Evolutionary conservation across 2,329 filamentous ascomycete species (phyloP), one percentile per base, ranked within the genome.

Genomic region (Geosmithia morbida): DNA sequence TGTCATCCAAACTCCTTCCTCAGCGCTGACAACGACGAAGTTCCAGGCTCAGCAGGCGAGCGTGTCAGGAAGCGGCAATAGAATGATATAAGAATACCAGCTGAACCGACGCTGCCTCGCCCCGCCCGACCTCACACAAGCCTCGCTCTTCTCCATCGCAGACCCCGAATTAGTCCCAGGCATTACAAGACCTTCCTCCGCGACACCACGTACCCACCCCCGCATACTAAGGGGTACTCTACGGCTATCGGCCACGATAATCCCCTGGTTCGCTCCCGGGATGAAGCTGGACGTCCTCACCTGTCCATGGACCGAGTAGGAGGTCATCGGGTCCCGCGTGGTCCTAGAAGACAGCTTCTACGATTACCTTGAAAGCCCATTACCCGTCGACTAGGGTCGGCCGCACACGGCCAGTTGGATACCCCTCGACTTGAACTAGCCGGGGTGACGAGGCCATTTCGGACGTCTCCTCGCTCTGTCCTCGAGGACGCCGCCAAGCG

Each of bases 241-340:
- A 46, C 51, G 44, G 48, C 56, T 43, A 54, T 50, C 41, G 22
- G 33, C 6, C 6, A 16, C 33, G 14, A 60, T 61, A 55, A 51
- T 54, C 18, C 62, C 64, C 7, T 66, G 59, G 55, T 55, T 66
- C 44, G 61, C 63, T 2, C 63, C 64, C 3, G 59, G 57, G 29
- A 60, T 59, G 53, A 56, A 56, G 11, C 55, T 62, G 14, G 46
- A 47, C 13, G 54, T 64, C 37, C 60, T 63, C 48, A 57, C 63
- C n/a, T n/a, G 48, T 52, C 51, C 13, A 53, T 66, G 13, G 6
- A 53, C 54, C 16, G 55, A 56, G 14, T 61, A 59, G 52, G 47
- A 51, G 14, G 52, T 52, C 1, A 46, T 63, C 2, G 60, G 59
- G n/a, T 47, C 59, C 58, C 51, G 55, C 45, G 43, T 61, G 14